Percentiles rank a stretch among this genome's conserved stretches.
Evolutionary conservation across 148 eudicot genomes (phyloP).

Genomic region (Rhododendron vialii): DNA sequence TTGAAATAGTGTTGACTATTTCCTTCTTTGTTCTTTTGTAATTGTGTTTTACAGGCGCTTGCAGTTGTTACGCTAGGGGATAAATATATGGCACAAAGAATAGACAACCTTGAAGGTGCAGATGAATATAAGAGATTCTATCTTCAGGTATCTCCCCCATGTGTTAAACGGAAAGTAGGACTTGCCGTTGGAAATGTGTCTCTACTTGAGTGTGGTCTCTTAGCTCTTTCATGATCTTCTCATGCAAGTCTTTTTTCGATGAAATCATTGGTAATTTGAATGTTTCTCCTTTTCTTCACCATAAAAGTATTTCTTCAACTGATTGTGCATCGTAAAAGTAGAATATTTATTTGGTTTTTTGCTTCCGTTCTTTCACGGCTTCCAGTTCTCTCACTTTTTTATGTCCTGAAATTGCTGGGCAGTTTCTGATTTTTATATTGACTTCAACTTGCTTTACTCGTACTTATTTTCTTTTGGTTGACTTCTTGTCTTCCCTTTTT

Average conservation of each 20-base stretch:
- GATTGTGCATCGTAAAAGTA: neutral
- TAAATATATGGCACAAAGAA: constrained; percentile 91
- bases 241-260: neutral
- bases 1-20: neutral
- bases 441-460: neutral
- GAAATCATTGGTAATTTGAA: neutral
- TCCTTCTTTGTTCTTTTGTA: neutral
- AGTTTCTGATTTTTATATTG: neutral
- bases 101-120: constrained; percentile 80
- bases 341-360: neutral
- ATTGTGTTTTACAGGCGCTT: constrained; percentile 47
- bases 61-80: constrained; percentile 99
- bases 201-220: neutral
- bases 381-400: neutral
- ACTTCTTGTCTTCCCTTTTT: neutral
- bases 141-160: constrained; percentile 63
- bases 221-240: neutral
- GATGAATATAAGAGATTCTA: constrained; percentile 93
- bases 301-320: neutral
- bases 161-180: neutral
- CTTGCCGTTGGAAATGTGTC: neutral
- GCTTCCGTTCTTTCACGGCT: neutral
- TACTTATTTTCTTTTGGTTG: neutral
- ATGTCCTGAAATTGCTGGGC: neutral
- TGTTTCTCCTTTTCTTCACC: neutral